Conservation (phyloP, 192 early-diverging fungal genomes). For the Backusella macrospora region DNA sequence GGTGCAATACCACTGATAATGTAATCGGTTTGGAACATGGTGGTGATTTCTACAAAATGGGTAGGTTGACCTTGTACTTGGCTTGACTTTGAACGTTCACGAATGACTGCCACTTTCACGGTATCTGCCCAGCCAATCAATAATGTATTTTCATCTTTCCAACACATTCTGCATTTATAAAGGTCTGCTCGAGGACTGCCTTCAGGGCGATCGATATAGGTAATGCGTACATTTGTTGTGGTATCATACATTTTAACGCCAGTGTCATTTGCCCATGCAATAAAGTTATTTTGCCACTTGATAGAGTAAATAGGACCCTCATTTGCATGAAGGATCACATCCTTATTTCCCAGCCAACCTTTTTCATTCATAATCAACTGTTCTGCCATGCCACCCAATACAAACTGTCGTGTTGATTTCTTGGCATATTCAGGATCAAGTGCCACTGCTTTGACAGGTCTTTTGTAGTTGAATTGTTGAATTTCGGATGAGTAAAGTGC, state of each 20-base stretch:
- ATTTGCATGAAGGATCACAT: constrained; percentile 81
- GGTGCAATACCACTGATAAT: constrained; percentile 89
- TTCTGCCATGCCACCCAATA: constrained; percentile 90
- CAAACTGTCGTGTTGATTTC: constrained; percentile 76
- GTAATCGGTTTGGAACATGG: constrained; percentile 77
- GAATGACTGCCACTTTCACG: constrained; percentile 84
- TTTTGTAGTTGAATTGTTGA: constrained; percentile 73
- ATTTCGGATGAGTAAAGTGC: constrained; percentile 77
- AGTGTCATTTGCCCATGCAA: constrained; percentile 95
- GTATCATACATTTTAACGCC: constrained; percentile 89
- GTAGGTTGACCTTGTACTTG: constrained; percentile 47
- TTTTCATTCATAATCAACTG: constrained; percentile 86
- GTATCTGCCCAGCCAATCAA: constrained; percentile 95
- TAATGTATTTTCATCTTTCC: constrained; percentile 78
- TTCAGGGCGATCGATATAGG: constrained; percentile 79
- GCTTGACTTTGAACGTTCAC: constrained; percentile 44
- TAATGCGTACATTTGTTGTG: constrained; percentile 68
- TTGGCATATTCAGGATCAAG: constrained; percentile 87
- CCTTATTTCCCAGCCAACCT: constrained; percentile 89
- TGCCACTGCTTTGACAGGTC: constrained; percentile 88
- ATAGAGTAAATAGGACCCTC: constrained; percentile 89
- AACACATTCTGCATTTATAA: constrained; percentile 83
- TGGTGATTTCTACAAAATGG: constrained; percentile 61
- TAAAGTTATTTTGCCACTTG: constrained; percentile 80
- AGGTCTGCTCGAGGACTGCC: constrained; percentile 80